A percentile compares a stretch with the other conserved stretches of the same genome.
phyloP scores from a whole-genome alignment of 2,329 filamentous ascomycete genomes.

The Sclerotinia trifoliorum region DNA sequence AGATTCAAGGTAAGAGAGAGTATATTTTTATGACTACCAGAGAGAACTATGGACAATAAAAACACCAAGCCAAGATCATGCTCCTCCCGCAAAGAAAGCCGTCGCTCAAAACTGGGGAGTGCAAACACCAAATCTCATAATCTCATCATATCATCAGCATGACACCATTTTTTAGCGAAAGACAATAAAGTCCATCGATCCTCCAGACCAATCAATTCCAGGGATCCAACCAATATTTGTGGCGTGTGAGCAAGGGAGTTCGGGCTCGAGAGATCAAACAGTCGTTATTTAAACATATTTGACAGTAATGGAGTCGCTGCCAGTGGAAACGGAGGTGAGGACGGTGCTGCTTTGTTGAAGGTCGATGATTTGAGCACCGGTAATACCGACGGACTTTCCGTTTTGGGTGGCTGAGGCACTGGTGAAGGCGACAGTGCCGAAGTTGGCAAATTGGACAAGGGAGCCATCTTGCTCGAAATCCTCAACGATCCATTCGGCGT shows the following conservation, averaged over 20 bases:
- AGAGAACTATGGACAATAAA: conserved; percentile 21
- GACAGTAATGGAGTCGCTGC: conserved; percentile 8
- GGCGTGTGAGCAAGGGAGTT: neutral
- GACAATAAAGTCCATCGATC: neutral
- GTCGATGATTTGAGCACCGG: conserved; percentile 20
- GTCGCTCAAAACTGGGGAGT: conserved; percentile 21
- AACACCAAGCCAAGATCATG: conserved; percentile 11
- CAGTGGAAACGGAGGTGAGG: neutral
- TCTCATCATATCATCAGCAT: conserved; percentile 6
- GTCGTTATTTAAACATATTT: conserved; percentile 15
- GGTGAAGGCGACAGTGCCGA: conserved; percentile 44
- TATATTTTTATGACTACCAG: conserved; percentile 1
- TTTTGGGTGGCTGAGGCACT: conserved; percentile 11
- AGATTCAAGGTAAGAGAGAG: neutral
- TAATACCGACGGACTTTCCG: neutral
- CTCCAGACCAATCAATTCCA: conserved; percentile 14
- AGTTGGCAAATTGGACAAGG: conserved; percentile 49
- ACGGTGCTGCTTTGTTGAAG: neutral
- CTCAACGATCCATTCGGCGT: conserved; percentile 55
- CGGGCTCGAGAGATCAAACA: conserved; percentile 4
- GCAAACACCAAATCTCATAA: conserved; percentile 13
- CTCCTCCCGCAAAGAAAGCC: conserved; percentile 19
- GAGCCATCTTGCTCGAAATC: conserved; percentile 47
- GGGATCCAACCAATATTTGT: conserved; percentile 2
- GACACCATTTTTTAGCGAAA: conserved; percentile 4